These are phyloP conservation scores for Trametes maxima DNA, from an alignment of 768 basidiomycete species.

Conservation along the genomic window DNA sequence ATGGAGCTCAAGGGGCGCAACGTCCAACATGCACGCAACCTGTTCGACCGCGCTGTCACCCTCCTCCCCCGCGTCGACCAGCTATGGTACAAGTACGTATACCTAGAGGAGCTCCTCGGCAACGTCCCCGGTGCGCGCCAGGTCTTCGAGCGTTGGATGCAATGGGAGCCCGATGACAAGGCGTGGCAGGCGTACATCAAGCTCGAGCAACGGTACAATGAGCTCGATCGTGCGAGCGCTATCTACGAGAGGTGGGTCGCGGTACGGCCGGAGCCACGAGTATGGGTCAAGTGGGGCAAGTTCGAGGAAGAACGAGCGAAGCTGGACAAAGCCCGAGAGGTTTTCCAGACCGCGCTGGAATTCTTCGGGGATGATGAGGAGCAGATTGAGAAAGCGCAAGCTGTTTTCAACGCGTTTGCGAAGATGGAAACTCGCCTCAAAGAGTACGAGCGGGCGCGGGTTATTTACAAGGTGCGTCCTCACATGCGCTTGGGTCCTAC, in stretches of 20 bases:
- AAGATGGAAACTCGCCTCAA: constrained; percentile 97
- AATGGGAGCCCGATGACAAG: constrained; percentile 99
- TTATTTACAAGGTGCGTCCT: constrained; percentile 89
- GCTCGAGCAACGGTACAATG: constrained; percentile 91
- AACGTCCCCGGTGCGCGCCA: constrained; percentile 96
- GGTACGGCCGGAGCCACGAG: constrained; percentile 63
- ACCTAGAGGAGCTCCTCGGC: constrained; percentile 94
- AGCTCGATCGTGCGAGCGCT: constrained; percentile 87
- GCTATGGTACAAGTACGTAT: constrained; percentile 99
- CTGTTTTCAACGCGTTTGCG: constrained; percentile 90
- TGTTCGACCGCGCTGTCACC: constrained; percentile 96
- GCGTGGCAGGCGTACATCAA: constrained; percentile 99
- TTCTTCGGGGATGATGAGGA: constrained; percentile 67
- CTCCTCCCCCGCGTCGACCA: constrained; percentile 95
- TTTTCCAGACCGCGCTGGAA: constrained; percentile 67
- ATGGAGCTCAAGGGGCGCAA: constrained; percentile 99
- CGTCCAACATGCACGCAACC: constrained; percentile 94
- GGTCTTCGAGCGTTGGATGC: constrained; percentile 99
- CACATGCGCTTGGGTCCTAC: background rate
- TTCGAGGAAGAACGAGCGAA: constrained; percentile 63
- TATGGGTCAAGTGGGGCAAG: constrained; percentile 69
- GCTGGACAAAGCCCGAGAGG: constrained; percentile 64
- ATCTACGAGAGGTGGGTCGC: constrained; percentile 93
- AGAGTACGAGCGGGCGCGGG: constrained; percentile 94
- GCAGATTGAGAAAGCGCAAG: constrained; percentile 80